Evolutionary conservation across 2,329 filamentous ascomycete species (phyloP).

Genomic region (Alternaria ethzedia): DNA sequence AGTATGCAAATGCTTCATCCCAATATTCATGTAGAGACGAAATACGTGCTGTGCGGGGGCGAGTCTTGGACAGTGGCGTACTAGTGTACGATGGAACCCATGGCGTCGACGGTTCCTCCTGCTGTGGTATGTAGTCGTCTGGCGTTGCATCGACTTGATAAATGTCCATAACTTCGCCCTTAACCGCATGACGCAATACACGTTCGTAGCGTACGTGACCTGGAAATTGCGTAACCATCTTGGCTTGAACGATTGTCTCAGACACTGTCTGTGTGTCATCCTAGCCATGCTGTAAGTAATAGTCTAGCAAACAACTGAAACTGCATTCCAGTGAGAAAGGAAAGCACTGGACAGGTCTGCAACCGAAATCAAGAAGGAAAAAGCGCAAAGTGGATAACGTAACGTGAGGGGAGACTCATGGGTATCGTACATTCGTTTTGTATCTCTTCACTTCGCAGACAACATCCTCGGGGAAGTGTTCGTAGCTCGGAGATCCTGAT

Average conservation of each 20-base stretch:
- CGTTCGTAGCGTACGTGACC: conserved; percentile 37
- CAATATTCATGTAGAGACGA: neutral
- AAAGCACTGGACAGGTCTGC: neutral
- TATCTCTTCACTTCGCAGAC: conserved; percentile 18
- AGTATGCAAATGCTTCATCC: neutral
- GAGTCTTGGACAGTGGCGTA: neutral
- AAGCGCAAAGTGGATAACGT: neutral
- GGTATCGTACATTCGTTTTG: conserved; percentile 14
- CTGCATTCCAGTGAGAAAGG: neutral
- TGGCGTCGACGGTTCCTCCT: neutral
- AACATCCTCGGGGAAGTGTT: conserved; percentile 6
- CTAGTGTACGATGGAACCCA: conserved; percentile 4
- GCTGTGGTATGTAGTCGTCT: neutral
- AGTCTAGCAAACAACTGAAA: neutral
- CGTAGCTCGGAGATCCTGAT: neutral
- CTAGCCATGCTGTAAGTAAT: neutral
- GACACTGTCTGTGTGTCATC: neutral
- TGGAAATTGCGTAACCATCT: conserved; percentile 31
- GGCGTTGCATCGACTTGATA: neutral
- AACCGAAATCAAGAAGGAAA: neutral
- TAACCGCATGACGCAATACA: conserved; percentile 36
- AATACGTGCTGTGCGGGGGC: neutral
- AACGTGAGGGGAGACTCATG: neutral
- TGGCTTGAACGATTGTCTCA: conserved; percentile 23
- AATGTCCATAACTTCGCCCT: conserved; percentile 13